A percentile compares a stretch with the other conserved stretches of the same genome.
Conservation (phyloP, 352 stramenopile genomes). For the Pythium sukuiense region DNA sequence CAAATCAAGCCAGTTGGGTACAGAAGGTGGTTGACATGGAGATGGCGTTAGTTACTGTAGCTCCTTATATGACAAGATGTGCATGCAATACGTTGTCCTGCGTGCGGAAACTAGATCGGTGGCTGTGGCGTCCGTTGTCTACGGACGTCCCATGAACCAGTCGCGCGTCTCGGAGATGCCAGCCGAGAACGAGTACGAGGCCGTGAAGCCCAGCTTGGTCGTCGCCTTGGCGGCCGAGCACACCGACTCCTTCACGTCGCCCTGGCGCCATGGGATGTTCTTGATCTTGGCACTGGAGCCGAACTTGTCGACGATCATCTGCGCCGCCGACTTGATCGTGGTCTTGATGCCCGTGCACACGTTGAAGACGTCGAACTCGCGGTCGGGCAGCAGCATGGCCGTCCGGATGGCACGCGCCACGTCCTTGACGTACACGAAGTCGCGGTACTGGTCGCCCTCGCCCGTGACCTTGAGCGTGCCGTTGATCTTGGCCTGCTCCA, state of each 20-base stretch:
- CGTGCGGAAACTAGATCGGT: background rate
- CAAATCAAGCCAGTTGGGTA: background rate
- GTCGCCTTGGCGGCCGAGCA: constrained; percentile 65
- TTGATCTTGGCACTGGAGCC: constrained; percentile 62
- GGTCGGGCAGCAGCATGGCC: constrained; percentile 65
- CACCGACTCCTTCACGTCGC: constrained; percentile 82
- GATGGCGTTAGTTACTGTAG: background rate
- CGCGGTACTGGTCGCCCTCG: constrained; percentile 75
- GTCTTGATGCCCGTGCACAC: constrained; percentile 82
- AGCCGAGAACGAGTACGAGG: constrained; percentile 59
- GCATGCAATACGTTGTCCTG: background rate
- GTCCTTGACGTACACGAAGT: constrained; percentile 88
- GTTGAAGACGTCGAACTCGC: constrained; percentile 84
- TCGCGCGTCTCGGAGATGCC: constrained; percentile 75
- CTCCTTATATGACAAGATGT: background rate
- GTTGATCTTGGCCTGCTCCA: constrained; percentile 86
- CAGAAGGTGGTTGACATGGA: background rate
- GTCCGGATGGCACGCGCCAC: constrained; percentile 77
- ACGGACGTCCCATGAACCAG: constrained; percentile 55
- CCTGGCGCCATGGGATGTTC: constrained; percentile 66
- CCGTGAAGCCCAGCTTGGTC: constrained; percentile 73
- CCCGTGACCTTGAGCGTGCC: constrained; percentile 78
- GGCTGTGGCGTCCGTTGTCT: background rate
- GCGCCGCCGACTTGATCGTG: constrained; percentile 58
- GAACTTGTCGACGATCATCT: constrained; percentile 73